Conservation (phyloP, 1,284 basidiomycete species). For the Leucoagaricus sp. region DNA sequence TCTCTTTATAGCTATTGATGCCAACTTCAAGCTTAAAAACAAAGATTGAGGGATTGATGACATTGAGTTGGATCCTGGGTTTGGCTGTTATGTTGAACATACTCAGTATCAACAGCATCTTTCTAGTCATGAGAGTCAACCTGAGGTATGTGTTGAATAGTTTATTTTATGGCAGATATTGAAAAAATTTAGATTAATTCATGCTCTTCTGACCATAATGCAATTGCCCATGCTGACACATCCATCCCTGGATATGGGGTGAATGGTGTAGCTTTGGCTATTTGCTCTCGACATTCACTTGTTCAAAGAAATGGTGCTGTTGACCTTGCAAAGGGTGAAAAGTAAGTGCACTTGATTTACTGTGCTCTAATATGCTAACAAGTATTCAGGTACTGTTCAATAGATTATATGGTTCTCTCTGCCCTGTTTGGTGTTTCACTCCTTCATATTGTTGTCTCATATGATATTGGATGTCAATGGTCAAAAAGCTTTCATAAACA, state of each 20-base stretch:
- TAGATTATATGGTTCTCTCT: slow-evolving; percentile 25
- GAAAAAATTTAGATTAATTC: slow-evolving; percentile 17
- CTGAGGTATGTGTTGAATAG: slow-evolving; percentile 14
- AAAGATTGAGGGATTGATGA: slow-evolving; percentile 19
- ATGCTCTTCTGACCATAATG: slow-evolving; percentile 21
- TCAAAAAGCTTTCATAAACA: slow-evolving; percentile 19
- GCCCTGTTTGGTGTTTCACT: slow-evolving; percentile 14
- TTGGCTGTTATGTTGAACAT: slow-evolving; percentile 16
- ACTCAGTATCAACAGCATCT: slow-evolving; percentile 14
- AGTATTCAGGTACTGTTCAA: slow-evolving; percentile 22
- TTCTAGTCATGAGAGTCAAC: slow-evolving; percentile 16
- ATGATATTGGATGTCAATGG: slow-evolving; percentile 33
- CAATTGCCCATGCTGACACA: slow-evolving; percentile 14
- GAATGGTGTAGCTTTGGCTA: slow-evolving; percentile 12
- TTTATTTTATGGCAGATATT: background rate
- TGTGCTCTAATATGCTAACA: background rate
- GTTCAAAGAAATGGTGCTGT: slow-evolving; percentile 19
- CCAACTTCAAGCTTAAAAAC: slow-evolving; percentile 25
- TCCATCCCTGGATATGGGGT: slow-evolving; percentile 17
- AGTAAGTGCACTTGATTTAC: slow-evolving; percentile 11
- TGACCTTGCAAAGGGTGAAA: slow-evolving; percentile 24
- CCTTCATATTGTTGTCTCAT: slow-evolving; percentile 18
- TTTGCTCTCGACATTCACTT: slow-evolving; percentile 19
- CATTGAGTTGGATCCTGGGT: slow-evolving; percentile 16
- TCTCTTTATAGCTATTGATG: slow-evolving; percentile 22